These are phyloP conservation scores for Rhizoctonia solani DNA, from an alignment of 1,284 basidiomycete genomes.

Conservation along the genomic window DNA sequence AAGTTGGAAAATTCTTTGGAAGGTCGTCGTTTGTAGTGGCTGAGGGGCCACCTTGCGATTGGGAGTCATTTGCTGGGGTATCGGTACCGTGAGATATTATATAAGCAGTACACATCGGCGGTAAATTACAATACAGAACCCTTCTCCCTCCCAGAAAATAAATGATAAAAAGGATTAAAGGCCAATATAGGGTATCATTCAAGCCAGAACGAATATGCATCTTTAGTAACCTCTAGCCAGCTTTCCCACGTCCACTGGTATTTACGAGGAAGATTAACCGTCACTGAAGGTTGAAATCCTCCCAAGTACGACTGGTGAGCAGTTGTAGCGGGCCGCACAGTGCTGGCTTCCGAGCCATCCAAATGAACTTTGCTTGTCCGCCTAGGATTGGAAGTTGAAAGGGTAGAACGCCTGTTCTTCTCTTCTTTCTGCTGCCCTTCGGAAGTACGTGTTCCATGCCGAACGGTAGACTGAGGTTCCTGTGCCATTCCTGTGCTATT, in stretches of 20 bases:
- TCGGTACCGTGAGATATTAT: slow-evolving; percentile 14
- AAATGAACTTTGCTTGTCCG: neutral
- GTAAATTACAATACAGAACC: slow-evolving; percentile 15
- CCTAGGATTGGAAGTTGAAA: neutral
- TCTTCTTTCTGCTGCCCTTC: neutral
- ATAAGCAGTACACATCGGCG: neutral
- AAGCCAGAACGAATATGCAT: slow-evolving; percentile 27
- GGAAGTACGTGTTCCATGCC: neutral
- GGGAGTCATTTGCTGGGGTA: slow-evolving; percentile 26
- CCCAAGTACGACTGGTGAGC: slow-evolving; percentile 1
- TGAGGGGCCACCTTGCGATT: neutral
- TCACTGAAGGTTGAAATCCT: slow-evolving; percentile 19
- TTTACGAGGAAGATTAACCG: neutral
- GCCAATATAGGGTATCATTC: neutral
- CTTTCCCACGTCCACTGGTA: slow-evolving; percentile 27
- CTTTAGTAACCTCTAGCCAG: slow-evolving; percentile 13
- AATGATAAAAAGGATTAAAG: slow-evolving; percentile 4
- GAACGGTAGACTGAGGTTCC: neutral
- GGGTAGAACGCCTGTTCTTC: neutral
- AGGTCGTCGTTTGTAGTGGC: slow-evolving; percentile 1
- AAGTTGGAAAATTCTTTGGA: neutral
- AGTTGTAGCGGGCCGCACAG: neutral
- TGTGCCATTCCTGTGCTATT: neutral
- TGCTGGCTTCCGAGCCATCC: neutral
- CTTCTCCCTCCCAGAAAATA: neutral